phyloP scores from a whole-genome alignment of 257 asterid species.

The Solanum lycopersicoides region DNA sequence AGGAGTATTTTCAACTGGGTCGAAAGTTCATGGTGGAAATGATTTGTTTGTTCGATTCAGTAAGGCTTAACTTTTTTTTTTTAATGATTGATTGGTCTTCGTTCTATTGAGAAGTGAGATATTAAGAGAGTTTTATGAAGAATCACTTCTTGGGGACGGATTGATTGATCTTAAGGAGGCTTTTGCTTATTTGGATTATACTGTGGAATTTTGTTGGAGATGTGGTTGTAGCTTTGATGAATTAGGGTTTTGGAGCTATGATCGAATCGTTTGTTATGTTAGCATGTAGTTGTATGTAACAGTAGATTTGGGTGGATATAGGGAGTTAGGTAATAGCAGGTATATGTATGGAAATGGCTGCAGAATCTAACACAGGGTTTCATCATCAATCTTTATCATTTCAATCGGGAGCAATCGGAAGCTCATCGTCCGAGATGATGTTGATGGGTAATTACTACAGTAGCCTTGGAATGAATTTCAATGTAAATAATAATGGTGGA shows the following conservation, averaged over 20 bases:
- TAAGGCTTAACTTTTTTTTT: not conserved
- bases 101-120: not conserved
- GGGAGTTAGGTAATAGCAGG: not conserved
- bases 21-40: not conserved
- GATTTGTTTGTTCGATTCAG: not conserved
- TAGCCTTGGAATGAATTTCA: constrained; percentile 20
- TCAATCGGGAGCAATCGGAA: constrained; percentile 16
- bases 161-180: not conserved
- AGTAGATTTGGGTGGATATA: not conserved
- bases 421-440: constrained; percentile 25
- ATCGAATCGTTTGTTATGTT: not conserved
- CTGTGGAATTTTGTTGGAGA: not conserved
- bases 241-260: not conserved
- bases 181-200: not conserved
- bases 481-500: constrained; percentile 17
- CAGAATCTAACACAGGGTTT: constrained; percentile 49
- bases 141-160: not conserved
- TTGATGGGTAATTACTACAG: constrained; percentile 33
- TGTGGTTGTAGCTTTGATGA: not conserved
- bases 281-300: not conserved
- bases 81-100: not conserved
- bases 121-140: not conserved
- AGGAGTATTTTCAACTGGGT: not conserved
- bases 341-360: constrained; percentile 35
- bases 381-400: constrained; percentile 33